phyloP scores from a whole-genome alignment of 2,329 filamentous ascomycete genomes.

The Bipolaris oryzae region DNA sequence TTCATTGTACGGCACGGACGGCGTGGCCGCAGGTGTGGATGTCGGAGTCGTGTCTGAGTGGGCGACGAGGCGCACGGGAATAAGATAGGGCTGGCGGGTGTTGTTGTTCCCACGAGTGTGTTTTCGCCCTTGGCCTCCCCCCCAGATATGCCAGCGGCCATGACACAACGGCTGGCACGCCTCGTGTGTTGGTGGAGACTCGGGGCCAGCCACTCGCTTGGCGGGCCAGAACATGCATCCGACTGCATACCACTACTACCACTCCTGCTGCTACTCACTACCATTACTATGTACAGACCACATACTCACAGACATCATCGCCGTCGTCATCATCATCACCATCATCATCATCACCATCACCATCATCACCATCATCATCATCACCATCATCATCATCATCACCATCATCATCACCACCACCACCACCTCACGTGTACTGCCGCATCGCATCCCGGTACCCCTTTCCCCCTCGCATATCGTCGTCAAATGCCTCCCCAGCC shows the following conservation, averaged over 20 bases:
- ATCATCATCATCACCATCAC: neutral
- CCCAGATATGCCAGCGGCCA: too few species aligned
- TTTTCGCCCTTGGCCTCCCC: too few species aligned
- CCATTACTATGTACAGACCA: too few species aligned
- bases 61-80: too few species aligned
- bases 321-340: too few species aligned
- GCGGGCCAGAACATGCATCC: neutral
- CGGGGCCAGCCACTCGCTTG: constrained; percentile 23
- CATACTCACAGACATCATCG: too few species aligned
- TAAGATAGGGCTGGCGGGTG: too few species aligned
- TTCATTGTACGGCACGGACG: constrained; percentile 6
- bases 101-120: too few species aligned
- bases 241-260: too few species aligned
- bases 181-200: constrained; percentile 8
- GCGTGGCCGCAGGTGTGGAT: neutral
- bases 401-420: constrained; percentile 10
- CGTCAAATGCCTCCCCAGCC: constrained; percentile 80
- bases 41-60: too few species aligned
- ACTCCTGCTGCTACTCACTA: too few species aligned
- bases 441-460: constrained; percentile 86
- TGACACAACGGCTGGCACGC: neutral
- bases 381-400: neutral
- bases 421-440: constrained; percentile 65
- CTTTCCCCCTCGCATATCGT: constrained; percentile 78
- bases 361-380: neutral